These are phyloP conservation scores for Tricharina praecox DNA, from an alignment of 495 filamentous ascomycete species.

Conservation along the genomic window DNA sequence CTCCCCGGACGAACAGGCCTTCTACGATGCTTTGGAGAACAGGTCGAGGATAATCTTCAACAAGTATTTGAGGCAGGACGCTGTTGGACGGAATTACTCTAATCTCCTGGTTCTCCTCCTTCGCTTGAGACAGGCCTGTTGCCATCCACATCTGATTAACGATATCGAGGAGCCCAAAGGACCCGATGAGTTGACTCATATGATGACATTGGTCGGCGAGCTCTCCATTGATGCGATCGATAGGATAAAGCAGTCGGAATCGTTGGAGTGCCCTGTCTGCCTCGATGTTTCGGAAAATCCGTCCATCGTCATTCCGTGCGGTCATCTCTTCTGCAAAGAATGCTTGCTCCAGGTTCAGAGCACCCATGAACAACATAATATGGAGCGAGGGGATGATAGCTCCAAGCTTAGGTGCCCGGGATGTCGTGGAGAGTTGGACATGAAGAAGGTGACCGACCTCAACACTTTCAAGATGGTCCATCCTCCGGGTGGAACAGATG, in stretches of 20 bases:
- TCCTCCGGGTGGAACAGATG: slow-evolving; percentile 39
- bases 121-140: slow-evolving; percentile 79
- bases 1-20: slow-evolving; percentile 48
- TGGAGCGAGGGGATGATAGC: slow-evolving; percentile 42
- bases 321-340: slow-evolving; percentile 63
- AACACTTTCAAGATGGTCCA: slow-evolving; percentile 59
- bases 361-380: slow-evolving; percentile 32
- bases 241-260: slow-evolving; percentile 45
- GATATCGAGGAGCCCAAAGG: slow-evolving; percentile 48
- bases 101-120: slow-evolving; percentile 73
- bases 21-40: slow-evolving; percentile 57
- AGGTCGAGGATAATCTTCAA: slow-evolving; percentile 56
- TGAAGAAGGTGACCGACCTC: slow-evolving; percentile 53
- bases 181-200: slow-evolving; percentile 20
- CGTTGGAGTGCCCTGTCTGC: slow-evolving; percentile 46
- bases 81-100: slow-evolving; percentile 62
- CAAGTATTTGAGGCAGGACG: slow-evolving; percentile 54
- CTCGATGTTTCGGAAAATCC: slow-evolving; percentile 60
- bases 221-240: slow-evolving; percentile 45
- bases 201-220: slow-evolving; percentile 39
- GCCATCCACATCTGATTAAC: slow-evolving; percentile 77
- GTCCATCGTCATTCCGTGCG: slow-evolving; percentile 67
- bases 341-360: slow-evolving; percentile 63
- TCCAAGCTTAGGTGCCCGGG: slow-evolving; percentile 52
- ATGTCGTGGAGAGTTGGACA: slow-evolving; percentile 39